phyloP scores from a whole-genome alignment of 371 early-diverging fungal genomes.

The Saksenaea vasiformis region DNA sequence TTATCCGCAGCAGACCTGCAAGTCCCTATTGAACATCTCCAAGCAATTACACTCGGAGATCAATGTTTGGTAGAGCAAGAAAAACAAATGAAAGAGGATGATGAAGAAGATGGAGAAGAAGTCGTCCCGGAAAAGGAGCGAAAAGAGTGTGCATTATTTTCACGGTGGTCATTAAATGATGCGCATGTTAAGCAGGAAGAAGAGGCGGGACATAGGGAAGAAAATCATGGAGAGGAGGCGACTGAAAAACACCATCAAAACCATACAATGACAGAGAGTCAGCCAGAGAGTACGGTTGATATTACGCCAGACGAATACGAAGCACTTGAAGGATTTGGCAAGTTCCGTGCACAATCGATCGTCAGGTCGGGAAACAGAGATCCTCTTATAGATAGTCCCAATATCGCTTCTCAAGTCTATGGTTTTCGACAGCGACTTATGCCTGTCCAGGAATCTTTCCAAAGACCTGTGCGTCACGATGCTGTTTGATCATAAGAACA shows the following conservation, averaged over 20 bases:
- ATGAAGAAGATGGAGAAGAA: too few relatives aligned
- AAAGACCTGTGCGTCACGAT: conserved; percentile 14
- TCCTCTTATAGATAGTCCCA: conserved; percentile 19
- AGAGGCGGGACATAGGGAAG: not conserved
- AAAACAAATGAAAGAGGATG: not conserved
- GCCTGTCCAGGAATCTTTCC: conserved; percentile 30
- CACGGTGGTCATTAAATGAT: not conserved
- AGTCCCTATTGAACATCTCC: conserved; percentile 16
- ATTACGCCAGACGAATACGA: conserved; percentile 47
- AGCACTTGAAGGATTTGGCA: conserved; percentile 46
- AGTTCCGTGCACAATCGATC: conserved; percentile 22
- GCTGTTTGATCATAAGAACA: not conserved
- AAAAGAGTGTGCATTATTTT: not conserved
- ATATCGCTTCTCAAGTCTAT: conserved; percentile 33
- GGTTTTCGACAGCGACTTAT: conserved; percentile 34
- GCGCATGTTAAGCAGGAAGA: not conserved
- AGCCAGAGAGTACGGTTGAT: conserved; percentile 22
- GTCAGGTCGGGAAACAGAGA: not conserved
- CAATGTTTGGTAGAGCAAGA: not conserved
- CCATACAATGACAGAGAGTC: not conserved
- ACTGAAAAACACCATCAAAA: not conserved
- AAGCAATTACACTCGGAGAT: not conserved
- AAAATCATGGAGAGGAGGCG: not conserved
- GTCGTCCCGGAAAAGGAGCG: not conserved
- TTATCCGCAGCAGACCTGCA: conserved; percentile 20